These are phyloP conservation scores for Fusarium pseudonygamai DNA, from an alignment of 2,329 filamentous ascomycete species.

Conservation along the genomic window DNA sequence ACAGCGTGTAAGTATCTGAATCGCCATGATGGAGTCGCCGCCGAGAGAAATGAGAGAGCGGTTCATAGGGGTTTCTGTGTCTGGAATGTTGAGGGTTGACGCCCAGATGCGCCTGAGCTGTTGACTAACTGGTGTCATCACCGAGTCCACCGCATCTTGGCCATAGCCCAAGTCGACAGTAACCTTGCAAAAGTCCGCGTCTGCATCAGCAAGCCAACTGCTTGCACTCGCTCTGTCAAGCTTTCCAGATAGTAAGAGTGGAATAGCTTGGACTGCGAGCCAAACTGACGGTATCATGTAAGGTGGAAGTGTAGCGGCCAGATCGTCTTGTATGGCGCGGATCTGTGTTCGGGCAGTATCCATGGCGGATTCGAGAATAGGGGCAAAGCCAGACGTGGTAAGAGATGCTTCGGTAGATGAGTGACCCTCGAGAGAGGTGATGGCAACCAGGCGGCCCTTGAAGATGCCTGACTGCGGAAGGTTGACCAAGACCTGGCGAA, in stretches of 20 bases:
- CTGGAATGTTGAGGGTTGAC: conserved; percentile 50
- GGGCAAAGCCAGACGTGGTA: neutral
- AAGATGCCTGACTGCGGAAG: conserved; percentile 42
- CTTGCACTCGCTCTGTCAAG: conserved; percentile 45
- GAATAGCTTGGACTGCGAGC: conserved; percentile 21
- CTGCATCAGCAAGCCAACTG: conserved; percentile 55
- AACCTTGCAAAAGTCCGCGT: conserved; percentile 50
- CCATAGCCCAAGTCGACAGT: conserved; percentile 49
- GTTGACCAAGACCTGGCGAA: conserved; percentile 55
- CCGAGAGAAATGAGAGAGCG: conserved; percentile 53
- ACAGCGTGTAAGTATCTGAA: conserved; percentile 53
- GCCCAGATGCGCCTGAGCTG: conserved; percentile 50
- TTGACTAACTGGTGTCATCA: neutral
- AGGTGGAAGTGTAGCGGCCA: conserved; percentile 17
- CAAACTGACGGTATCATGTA: conserved; percentile 33
- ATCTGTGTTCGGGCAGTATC: neutral
- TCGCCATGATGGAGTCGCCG: conserved; percentile 57
- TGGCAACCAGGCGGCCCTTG: conserved; percentile 21
- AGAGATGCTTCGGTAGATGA: neutral
- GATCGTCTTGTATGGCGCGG: neutral
- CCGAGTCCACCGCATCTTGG: neutral
- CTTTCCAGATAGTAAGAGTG: conserved; percentile 27
- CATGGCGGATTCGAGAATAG: neutral
- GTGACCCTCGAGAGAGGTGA: conserved; percentile 8
- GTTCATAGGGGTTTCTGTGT: conserved; percentile 42